These are phyloP conservation scores for Reticulascus tulasneorum DNA, from an alignment of 2,329 filamentous ascomycete species.

Conservation along the genomic window DNA sequence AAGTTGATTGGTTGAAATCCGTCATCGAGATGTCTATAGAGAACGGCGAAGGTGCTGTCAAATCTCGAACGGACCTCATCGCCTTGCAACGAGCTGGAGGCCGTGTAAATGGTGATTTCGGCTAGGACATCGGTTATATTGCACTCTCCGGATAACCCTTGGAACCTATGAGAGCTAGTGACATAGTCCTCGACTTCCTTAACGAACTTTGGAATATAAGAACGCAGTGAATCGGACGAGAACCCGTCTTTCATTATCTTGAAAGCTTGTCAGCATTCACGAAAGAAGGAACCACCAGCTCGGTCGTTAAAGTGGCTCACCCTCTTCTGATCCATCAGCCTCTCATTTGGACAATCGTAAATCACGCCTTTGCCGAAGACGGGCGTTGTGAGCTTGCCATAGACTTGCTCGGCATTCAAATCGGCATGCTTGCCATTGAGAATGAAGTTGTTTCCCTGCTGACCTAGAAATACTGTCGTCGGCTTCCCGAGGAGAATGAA, in stretches of 20 bases:
- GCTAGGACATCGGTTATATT: slow-evolving; percentile 66
- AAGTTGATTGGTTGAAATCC: slow-evolving; percentile 81
- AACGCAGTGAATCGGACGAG: slow-evolving; percentile 58
- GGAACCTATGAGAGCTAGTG: slow-evolving; percentile 51
- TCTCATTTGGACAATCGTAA: slow-evolving; percentile 79
- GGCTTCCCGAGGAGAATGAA: slow-evolving; percentile 48
- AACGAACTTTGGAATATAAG: slow-evolving; percentile 69
- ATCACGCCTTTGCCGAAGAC: slow-evolving; percentile 74
- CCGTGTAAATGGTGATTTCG: slow-evolving; percentile 79
- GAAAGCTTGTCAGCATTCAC: too few relatives aligned
- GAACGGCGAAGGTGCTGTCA: slow-evolving; percentile 64
- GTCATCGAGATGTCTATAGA: slow-evolving; percentile 77
- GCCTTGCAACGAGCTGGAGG: slow-evolving; percentile 70
- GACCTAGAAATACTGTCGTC: slow-evolving; percentile 46
- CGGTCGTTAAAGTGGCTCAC: too few relatives aligned
- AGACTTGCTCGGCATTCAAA: slow-evolving; percentile 51
- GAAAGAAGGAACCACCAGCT: too few relatives aligned
- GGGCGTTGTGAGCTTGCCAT: slow-evolving; percentile 44
- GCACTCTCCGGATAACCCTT: slow-evolving; percentile 55
- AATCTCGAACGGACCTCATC: slow-evolving; percentile 70
- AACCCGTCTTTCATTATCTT: slow-evolving; percentile 73
- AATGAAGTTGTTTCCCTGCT: slow-evolving; percentile 51
- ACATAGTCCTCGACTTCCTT: slow-evolving; percentile 65
- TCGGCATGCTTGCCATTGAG: slow-evolving; percentile 51
- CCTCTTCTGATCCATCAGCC: slow-evolving; percentile 88